Conservation (phyloP, 2,329 filamentous ascomycete species). For the Colletotrichum camelliae region DNA sequence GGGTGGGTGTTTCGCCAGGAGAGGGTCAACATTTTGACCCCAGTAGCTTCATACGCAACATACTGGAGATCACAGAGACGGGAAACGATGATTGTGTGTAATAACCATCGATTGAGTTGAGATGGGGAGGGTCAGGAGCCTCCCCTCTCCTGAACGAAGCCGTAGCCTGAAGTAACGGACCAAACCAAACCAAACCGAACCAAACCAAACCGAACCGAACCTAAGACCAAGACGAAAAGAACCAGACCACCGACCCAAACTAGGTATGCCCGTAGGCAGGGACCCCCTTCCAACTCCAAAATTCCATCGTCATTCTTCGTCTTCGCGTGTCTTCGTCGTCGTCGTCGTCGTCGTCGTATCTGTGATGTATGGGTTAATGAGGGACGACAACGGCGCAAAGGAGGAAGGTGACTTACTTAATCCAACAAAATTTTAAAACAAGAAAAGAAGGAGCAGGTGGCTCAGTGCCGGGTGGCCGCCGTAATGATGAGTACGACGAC, state of each 20-base stretch:
- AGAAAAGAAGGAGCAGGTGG: background rate
- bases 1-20: background rate
- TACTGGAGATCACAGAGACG: background rate
- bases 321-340: background rate
- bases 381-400: background rate
- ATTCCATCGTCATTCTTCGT: background rate
- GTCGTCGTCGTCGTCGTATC: background rate
- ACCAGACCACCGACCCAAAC: background rate
- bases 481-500: background rate
- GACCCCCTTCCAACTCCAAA: background rate
- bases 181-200: background rate
- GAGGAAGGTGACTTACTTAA: background rate
- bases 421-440: background rate
- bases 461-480: background rate
- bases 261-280: slow-evolving; percentile 15
- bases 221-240: background rate
- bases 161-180: background rate
- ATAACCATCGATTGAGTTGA: background rate
- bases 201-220: background rate
- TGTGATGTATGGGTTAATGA: background rate
- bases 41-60: background rate
- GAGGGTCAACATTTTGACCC: background rate
- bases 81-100: background rate
- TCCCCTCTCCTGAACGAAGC: background rate
- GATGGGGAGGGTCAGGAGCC: background rate